phyloP scores from a whole-genome alignment of 345 rosid species.

The Ceriops tagal region DNA sequence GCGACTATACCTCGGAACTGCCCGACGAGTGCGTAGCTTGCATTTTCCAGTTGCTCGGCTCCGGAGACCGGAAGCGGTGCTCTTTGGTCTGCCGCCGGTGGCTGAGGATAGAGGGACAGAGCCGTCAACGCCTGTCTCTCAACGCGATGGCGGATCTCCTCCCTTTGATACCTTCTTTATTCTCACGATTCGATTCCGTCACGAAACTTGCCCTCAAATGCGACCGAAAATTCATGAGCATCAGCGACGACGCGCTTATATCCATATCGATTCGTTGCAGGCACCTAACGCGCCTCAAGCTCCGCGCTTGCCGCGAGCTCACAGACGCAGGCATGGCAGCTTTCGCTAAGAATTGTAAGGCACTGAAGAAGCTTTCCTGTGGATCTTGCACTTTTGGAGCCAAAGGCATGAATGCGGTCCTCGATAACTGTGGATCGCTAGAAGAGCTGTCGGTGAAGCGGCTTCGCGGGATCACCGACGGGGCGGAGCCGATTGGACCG shows the following conservation, averaged over 20 bases:
- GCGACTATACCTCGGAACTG: constrained; percentile 53
- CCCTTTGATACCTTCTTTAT: constrained; percentile 43
- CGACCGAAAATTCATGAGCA: constrained; percentile 68
- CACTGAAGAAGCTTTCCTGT: constrained; percentile 72
- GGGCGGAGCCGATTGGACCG: constrained; percentile 60
- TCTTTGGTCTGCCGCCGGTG: constrained; percentile 76
- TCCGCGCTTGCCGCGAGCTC: constrained; percentile 71
- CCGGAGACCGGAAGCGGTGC: constrained; percentile 60
- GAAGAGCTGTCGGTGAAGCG: constrained; percentile 82
- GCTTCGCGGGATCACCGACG: constrained; percentile 61
- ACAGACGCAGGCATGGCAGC: constrained; percentile 64
- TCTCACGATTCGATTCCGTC: constrained; percentile 77
- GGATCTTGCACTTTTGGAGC: constrained; percentile 85
- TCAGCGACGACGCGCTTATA: constrained; percentile 69
- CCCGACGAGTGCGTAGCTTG: constrained; percentile 85
- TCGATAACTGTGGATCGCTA: constrained; percentile 59
- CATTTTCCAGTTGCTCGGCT: constrained; percentile 60
- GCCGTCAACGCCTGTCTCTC: constrained; percentile 78
- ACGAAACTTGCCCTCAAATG: constrained; percentile 84
- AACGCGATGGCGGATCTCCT: constrained; percentile 65
- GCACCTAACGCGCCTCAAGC: constrained; percentile 74
- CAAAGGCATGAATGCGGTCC: constrained; percentile 76
- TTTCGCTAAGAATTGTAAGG: constrained; percentile 67
- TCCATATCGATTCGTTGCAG: constrained; percentile 61
- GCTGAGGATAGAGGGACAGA: constrained; percentile 72